Base-by-base conservation (phyloP, 768 basidiomycete species). In the Phaeotremella skinneri region DNA sequence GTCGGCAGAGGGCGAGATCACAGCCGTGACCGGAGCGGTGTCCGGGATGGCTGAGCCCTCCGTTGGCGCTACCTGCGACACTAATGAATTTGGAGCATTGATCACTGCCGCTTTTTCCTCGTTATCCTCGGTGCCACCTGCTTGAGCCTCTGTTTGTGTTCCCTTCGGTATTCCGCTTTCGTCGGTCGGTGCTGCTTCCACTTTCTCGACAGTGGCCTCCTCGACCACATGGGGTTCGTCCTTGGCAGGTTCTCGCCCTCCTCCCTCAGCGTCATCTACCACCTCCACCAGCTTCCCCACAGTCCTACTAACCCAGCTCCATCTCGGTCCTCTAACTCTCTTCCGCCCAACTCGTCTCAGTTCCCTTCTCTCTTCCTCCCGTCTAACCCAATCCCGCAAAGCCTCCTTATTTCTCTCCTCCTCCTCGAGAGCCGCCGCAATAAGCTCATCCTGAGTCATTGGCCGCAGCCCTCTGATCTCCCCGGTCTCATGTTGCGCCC, bases 291-390 rank as follows among this genome's bases (percentile, higher is more conserved):
- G 32, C 60, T 58, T 69, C 9, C 66, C 67, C 23, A 70, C 67
- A 4, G 71, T 73, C 61, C 75, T 62, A 50, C 67, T 69, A 52
- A 76, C 58, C 73, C 73, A 76, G 16, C 69, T 75, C 64, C 67
- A 67, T 37, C 72, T 68, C 11, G 73, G 73, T 16, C 75, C 75
- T 49, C 59, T 61, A 13, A 76, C 70, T n/a, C 68, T 41, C 51
- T 75, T 76, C 48, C 73, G 57, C 20, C 63, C 68, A 3, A 73
- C 68, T 47, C 68, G 51, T 11, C 67, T 62, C 49, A 72, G 48
- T 43, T 70, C 66, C 56, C 71, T 50, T 48, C 67, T 56, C 49
- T 74, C 72, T 58, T 76, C 75, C 52, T 76, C 75, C 32, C 63
- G 59, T 48, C 59, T 64, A 34, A 76, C 48, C 75, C 75, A 76